phyloP scores from a whole-genome alignment of 768 basidiomycete species.

The Kwoniella dendrophila region DNA sequence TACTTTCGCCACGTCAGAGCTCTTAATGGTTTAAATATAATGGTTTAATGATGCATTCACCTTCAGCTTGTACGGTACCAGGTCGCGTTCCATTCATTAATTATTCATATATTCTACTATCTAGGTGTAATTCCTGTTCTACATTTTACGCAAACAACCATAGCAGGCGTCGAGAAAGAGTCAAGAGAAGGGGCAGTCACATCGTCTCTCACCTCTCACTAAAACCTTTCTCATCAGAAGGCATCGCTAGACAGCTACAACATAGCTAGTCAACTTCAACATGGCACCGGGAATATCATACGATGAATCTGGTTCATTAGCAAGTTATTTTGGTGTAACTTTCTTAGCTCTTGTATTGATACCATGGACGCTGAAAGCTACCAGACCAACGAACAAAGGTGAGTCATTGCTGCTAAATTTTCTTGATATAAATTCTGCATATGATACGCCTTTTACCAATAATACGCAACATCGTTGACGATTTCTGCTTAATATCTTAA shows the following conservation, averaged over 20 bases:
- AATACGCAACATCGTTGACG: too few species aligned
- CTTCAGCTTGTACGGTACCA: too few species aligned
- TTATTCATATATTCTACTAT: not conserved
- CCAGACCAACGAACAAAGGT: conserved; percentile 33
- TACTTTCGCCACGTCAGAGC: conserved; percentile 1
- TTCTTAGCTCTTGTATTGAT: conserved; percentile 81
- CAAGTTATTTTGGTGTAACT: conserved; percentile 80
- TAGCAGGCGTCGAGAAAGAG: not conserved
- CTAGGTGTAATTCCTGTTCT: not conserved
- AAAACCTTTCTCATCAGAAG: not conserved
- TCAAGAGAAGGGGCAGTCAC: not conserved
- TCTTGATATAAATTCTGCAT: not conserved
- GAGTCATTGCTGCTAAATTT: conserved; percentile 55
- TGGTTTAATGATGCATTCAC: too few species aligned
- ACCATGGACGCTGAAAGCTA: conserved; percentile 64
- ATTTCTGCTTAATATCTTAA: too few species aligned
- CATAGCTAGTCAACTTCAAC: not conserved
- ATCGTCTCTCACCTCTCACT: not conserved
- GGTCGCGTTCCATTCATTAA: not conserved
- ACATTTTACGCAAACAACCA: not conserved
- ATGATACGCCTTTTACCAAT: too few species aligned
- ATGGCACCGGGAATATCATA: conserved; percentile 55
- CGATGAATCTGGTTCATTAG: conserved; percentile 56
- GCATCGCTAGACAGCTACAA: too few species aligned
- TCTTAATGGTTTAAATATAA: not conserved